A percentile compares a stretch with the other conserved stretches of the same genome.
Conservation (phyloP, 148 eudicot species). For the Nyssa sinensis region DNA sequence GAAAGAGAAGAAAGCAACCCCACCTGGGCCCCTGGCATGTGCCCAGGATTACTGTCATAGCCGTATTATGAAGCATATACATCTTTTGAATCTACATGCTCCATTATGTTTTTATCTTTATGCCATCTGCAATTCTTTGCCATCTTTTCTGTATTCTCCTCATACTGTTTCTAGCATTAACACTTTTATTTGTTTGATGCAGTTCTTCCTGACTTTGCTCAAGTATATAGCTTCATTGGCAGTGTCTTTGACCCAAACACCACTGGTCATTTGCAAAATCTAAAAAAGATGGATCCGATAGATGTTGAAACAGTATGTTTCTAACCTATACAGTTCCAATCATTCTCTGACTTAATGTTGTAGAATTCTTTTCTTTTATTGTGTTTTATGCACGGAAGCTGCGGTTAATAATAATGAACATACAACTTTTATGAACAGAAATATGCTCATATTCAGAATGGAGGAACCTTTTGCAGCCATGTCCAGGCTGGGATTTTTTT, state of each 20-base stretch:
- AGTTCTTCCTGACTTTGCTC: slow-evolving; percentile 96
- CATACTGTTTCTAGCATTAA: slow-evolving; percentile 1
- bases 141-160: background rate
- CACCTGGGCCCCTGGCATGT: no score
- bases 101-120: background rate
- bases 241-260: slow-evolving; percentile 88
- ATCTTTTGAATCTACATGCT: background rate
- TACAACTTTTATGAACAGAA: background rate
- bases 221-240: slow-evolving; percentile 90
- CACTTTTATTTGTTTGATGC: slow-evolving; percentile 30
- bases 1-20: no score
- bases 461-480: background rate
- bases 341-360: background rate
- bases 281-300: slow-evolving; percentile 89
- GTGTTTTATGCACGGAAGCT: background rate
- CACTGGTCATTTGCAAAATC: slow-evolving; percentile 57
- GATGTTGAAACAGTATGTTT: slow-evolving; percentile 84
- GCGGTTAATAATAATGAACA: background rate
- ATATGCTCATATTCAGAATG: no score
- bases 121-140: background rate
- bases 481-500: background rate
- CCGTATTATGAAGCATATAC: background rate
- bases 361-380: background rate
- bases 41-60: background rate
- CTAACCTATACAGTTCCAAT: background rate